A percentile compares a stretch with the other conserved stretches of the same genome.
phyloP scores from a whole-genome alignment of 139 green algal species.

The Chloropicon primus region DNA sequence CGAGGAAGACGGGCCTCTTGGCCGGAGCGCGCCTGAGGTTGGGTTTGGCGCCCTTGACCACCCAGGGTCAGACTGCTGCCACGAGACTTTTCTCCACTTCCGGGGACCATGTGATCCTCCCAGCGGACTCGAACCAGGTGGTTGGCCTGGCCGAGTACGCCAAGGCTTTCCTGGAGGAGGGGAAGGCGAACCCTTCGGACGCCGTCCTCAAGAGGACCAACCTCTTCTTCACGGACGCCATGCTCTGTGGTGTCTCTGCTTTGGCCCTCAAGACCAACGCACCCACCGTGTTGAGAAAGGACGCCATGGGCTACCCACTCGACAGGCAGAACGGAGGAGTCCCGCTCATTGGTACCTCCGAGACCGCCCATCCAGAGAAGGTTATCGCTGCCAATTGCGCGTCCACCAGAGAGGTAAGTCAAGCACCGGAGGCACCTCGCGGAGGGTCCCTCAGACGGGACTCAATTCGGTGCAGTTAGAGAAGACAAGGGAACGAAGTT shows the following conservation, averaged over 20 bases:
- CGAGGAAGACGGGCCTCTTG: no score
- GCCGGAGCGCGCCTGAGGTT: no score
- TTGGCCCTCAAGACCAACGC: constrained; percentile 3
- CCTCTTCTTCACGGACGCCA: constrained; percentile 2
- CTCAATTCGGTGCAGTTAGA: no score
- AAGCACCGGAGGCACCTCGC: no score
- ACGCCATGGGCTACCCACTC: neutral
- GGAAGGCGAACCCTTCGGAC: neutral
- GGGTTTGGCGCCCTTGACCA: no score
- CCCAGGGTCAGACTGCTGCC: no score
- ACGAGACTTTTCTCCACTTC: neutral
- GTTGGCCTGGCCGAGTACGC: constrained; percentile 5
- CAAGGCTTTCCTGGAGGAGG: neutral
- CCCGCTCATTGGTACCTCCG: neutral
- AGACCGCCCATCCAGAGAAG: neutral
- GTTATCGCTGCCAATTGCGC: neutral
- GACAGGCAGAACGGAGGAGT: neutral
- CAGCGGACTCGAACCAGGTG: neutral
- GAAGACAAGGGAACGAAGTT: no score
- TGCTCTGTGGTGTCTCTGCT: constrained; percentile 1
- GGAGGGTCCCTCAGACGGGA: no score
- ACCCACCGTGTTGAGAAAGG: neutral
- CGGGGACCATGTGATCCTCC: neutral
- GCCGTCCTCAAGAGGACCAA: neutral
- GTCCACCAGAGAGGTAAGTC: neutral